Evolutionary conservation across 495 filamentous ascomycete genomes (phyloP).

Genomic region (Penicillium salamii): DNA sequence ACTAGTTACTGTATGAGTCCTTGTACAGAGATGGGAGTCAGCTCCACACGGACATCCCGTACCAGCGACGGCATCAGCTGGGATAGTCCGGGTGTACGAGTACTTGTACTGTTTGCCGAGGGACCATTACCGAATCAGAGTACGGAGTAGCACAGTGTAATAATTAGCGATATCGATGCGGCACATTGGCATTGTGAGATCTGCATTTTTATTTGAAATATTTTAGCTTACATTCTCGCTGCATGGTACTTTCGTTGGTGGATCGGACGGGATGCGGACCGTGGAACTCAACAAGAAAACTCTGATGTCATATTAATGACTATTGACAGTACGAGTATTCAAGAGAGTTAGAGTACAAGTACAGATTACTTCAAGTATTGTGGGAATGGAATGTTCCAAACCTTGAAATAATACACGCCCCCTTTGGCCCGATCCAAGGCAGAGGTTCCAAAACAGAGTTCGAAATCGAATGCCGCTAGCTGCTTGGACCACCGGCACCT

Average conservation of each 20-base stretch:
- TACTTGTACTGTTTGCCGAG: background rate
- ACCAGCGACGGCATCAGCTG: too few relatives aligned
- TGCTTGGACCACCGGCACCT: constrained; percentile 2
- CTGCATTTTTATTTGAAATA: constrained; percentile 5
- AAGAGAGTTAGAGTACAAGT: too few relatives aligned
- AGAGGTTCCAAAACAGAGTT: background rate
- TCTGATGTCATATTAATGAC: too few relatives aligned
- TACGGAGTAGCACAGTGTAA: background rate
- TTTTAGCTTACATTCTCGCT: background rate
- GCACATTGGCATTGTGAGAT: constrained; percentile 7
- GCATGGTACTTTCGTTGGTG: background rate
- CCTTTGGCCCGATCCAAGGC: constrained; percentile 1
- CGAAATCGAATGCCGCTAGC: constrained; percentile 1
- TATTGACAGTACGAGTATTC: too few relatives aligned
- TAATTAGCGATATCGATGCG: background rate
- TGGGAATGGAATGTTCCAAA: too few relatives aligned
- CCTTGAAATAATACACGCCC: too few relatives aligned
- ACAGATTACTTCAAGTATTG: too few relatives aligned
- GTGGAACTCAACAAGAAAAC: constrained; percentile 4
- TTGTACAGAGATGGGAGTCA: too few relatives aligned
- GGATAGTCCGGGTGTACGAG: too few relatives aligned
- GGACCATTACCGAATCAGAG: constrained; percentile 1
- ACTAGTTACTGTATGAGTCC: too few relatives aligned
- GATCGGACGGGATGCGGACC: constrained; percentile 1
- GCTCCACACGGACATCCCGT: background rate